phyloP scores from a whole-genome alignment of 208 protist genomes.

The Trypanosoma grayi region DNA sequence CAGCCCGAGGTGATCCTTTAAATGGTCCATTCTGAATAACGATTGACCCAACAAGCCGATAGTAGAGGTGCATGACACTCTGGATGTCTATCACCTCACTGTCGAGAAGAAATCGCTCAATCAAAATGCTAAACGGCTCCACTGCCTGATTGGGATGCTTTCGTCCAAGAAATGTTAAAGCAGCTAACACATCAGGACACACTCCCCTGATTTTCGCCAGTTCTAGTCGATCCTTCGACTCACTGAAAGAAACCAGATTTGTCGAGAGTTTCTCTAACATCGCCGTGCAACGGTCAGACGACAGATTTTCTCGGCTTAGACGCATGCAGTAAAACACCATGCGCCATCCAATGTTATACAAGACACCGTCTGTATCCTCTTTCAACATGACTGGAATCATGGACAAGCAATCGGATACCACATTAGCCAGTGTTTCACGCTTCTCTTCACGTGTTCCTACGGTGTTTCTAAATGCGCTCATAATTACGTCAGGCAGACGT shows the following conservation, averaged over 20 bases:
- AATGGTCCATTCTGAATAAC: slow-evolving; percentile 40
- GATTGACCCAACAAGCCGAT: slow-evolving; percentile 51
- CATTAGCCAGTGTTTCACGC: slow-evolving; percentile 11
- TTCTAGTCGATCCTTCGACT: slow-evolving; percentile 32
- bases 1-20: slow-evolving; percentile 10
- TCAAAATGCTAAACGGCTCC: slow-evolving; percentile 39
- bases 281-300: neutral
- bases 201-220: slow-evolving; percentile 40
- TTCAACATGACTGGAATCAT: slow-evolving; percentile 67
- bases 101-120: slow-evolving; percentile 58
- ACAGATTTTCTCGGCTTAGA: slow-evolving; percentile 17
- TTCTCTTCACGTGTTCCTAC: slow-evolving; percentile 26
- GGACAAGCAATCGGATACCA: slow-evolving; percentile 24
- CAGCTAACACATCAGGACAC: slow-evolving; percentile 50
- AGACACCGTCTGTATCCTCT: slow-evolving; percentile 37
- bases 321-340: slow-evolving; percentile 61
- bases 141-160: slow-evolving; percentile 48
- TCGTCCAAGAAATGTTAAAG: slow-evolving; percentile 47
- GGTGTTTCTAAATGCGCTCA: slow-evolving; percentile 37
- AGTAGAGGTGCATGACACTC: slow-evolving; percentile 52
- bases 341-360: slow-evolving; percentile 64
- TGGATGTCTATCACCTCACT: slow-evolving; percentile 28
- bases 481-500: slow-evolving; percentile 37
- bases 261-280: slow-evolving; percentile 42
- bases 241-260: slow-evolving; percentile 42